Conservation (phyloP, 352 stramenopile species). For the Phytopythium vexans region DNA sequence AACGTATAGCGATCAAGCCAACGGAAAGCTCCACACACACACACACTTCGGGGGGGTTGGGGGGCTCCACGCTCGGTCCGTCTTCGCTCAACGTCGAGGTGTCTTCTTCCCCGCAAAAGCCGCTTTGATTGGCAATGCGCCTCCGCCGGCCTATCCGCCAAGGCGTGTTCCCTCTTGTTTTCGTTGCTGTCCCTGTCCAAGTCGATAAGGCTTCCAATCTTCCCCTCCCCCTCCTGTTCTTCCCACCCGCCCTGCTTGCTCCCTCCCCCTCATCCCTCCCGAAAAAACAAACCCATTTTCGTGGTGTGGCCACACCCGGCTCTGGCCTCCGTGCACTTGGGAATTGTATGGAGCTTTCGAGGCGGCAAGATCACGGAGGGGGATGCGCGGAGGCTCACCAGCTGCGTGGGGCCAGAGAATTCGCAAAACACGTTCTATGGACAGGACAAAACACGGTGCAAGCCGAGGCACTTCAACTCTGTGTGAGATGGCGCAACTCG, state of each 20-base stretch:
- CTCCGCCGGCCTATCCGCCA: conserved; percentile 1
- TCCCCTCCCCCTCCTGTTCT: too few species aligned
- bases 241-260: not conserved
- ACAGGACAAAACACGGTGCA: conserved; percentile 2
- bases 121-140: conserved; percentile 15
- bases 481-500: conserved; percentile 1
- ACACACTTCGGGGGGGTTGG: not conserved
- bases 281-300: conserved; percentile 7
- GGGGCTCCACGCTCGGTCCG: not conserved
- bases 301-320: not conserved
- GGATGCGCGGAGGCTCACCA: conserved; percentile 6
- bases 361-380: not conserved
- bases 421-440: not conserved
- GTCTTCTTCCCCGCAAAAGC: conserved; percentile 27
- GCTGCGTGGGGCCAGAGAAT: conserved; percentile 3
- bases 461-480: not conserved
- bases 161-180: conserved; percentile 5
- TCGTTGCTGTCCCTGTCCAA: conserved; percentile 2
- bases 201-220: conserved; percentile 2
- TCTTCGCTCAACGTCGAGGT: conserved; percentile 7
- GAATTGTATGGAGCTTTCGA: not conserved
- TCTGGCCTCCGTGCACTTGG: not conserved
- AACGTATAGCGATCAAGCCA: not conserved
- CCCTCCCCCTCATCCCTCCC: not conserved
- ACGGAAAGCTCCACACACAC: not conserved